phyloP scores from a whole-genome alignment of 2,329 filamentous ascomycete genomes.

The Colletotrichum neosansevieriae region DNA sequence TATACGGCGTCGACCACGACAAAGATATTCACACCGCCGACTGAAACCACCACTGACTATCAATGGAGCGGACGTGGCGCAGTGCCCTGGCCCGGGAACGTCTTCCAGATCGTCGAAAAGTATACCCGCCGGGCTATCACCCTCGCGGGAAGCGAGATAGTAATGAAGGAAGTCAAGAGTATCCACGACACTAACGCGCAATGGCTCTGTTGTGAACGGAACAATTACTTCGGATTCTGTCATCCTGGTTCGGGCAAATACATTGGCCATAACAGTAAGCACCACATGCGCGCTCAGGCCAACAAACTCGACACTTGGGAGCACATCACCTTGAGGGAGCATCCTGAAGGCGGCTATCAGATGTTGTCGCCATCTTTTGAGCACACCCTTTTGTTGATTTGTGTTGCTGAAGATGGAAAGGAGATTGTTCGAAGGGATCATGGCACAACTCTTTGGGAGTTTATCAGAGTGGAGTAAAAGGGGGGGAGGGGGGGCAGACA shows the following conservation, averaged over 20 bases:
- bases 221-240: constrained; percentile 54
- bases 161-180: constrained; percentile 11
- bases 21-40: background rate
- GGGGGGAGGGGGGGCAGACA: too few species aligned
- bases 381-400: background rate
- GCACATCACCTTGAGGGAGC: constrained; percentile 12
- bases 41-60: background rate
- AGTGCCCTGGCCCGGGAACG: constrained; percentile 40
- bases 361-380: constrained; percentile 1
- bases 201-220: constrained; percentile 53
- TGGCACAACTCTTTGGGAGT: constrained; percentile 15
- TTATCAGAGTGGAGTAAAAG: background rate
- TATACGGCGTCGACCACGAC: background rate
- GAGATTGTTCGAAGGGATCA: constrained; percentile 8
- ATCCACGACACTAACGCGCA: background rate
- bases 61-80: background rate
- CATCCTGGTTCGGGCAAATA: constrained; percentile 49
- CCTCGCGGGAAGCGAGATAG: background rate
- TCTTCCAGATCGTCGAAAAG: constrained; percentile 40
- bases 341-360: constrained; percentile 17
- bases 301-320: background rate
- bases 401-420: background rate
- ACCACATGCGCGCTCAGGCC: background rate
- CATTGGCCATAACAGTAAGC: constrained; percentile 48
- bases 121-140: constrained; percentile 31